Percentiles rank a stretch among this genome's conserved stretches.
Conservation (phyloP, 1,139 yeast genomes). For the Blastobotrys aristatus region DNA sequence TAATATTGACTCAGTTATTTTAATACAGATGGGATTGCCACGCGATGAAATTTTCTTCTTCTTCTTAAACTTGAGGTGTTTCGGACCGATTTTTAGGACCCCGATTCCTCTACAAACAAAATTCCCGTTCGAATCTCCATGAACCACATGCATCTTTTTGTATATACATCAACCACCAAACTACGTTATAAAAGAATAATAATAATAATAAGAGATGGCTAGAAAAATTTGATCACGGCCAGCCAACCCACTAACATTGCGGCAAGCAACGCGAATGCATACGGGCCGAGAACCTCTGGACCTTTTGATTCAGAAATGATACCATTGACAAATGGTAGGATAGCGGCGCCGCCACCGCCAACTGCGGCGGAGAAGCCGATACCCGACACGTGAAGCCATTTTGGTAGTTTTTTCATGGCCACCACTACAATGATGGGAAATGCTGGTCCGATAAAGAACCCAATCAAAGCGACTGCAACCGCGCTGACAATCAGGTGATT, state of each 20-base stretch:
- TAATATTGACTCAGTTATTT: too few species aligned
- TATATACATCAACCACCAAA: too few species aligned
- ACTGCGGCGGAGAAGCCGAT: slow-evolving; percentile 73
- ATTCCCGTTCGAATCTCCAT: too few species aligned
- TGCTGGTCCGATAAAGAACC: slow-evolving; percentile 71
- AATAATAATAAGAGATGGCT: not conserved
- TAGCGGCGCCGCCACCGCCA: slow-evolving; percentile 78
- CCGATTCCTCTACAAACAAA: too few species aligned
- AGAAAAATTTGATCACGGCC: slow-evolving; percentile 25
- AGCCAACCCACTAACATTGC: slow-evolving; percentile 29
- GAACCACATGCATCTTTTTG: too few species aligned
- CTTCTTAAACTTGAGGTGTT: too few species aligned
- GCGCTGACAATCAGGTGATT: slow-evolving; percentile 29
- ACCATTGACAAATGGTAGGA: slow-evolving; percentile 33
- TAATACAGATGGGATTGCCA: too few species aligned
- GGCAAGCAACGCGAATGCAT: slow-evolving; percentile 25
- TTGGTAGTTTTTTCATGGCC: slow-evolving; percentile 58
- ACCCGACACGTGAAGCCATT: slow-evolving; percentile 57
- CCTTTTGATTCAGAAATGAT: slow-evolving; percentile 28
- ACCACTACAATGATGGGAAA: slow-evolving; percentile 73
- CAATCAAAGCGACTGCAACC: slow-evolving; percentile 48
- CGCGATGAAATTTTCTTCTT: too few species aligned
- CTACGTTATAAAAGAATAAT: too few species aligned
- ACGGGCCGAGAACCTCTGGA: slow-evolving; percentile 30
- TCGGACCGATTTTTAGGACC: too few species aligned